Percentiles rank a stretch among this genome's conserved stretches.
These are phyloP conservation scores for Colletotrichum musae DNA, from an alignment of 2,329 filamentous ascomycete species.

Conservation along the genomic window DNA sequence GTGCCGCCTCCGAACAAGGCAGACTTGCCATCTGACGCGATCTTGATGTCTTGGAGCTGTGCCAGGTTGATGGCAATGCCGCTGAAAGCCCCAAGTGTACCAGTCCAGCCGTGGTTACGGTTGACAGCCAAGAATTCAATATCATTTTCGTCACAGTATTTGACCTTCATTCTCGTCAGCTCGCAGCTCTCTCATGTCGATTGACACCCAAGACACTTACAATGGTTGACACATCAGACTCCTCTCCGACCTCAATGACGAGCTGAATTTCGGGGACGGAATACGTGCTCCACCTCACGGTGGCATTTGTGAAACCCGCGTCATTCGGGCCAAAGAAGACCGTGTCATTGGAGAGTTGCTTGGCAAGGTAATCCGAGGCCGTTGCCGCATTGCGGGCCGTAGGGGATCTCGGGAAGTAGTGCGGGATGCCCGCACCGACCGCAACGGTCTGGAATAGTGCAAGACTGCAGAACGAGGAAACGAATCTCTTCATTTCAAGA, in stretches of 20 bases:
- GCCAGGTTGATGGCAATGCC: conserved; percentile 46
- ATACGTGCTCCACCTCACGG: not conserved
- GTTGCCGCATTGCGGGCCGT: not conserved
- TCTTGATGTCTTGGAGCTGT: conserved; percentile 37
- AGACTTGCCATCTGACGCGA: not conserved
- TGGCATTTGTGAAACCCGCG: not conserved
- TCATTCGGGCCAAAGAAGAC: conserved; percentile 7
- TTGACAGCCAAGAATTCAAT: conserved; percentile 44
- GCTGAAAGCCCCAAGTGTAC: conserved; percentile 39
- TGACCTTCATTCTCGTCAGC: conserved; percentile 27
- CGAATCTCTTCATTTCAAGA: too few relatives aligned
- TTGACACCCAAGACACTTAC: not conserved
- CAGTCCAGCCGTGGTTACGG: conserved; percentile 43
- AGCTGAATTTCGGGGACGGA: not conserved
- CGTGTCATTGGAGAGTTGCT: not conserved
- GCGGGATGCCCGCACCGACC: too few relatives aligned
- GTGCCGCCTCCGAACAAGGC: conserved; percentile 4
- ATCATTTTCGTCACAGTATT: conserved; percentile 43
- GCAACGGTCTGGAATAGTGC: too few relatives aligned
- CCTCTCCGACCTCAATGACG: not conserved
- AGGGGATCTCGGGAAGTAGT: too few relatives aligned
- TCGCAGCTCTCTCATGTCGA: not conserved
- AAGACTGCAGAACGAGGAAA: too few relatives aligned
- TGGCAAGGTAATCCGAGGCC: not conserved
- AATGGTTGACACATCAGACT: conserved; percentile 2